These are phyloP conservation scores for Podila horticola DNA, from an alignment of 192 early-diverging fungal species.

Conservation along the genomic window DNA sequence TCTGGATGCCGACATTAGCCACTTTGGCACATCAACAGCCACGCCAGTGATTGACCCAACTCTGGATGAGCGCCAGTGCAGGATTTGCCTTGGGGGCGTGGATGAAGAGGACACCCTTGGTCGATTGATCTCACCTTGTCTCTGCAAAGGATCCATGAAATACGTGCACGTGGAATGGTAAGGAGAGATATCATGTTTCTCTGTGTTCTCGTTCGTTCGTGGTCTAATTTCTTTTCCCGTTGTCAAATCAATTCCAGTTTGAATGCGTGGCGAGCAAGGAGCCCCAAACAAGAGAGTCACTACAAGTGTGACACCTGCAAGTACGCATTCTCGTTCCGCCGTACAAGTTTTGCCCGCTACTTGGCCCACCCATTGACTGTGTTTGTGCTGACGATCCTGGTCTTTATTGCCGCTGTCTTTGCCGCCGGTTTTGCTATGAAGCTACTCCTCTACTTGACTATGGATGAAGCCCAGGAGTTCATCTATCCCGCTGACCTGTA, in stretches of 20 bases:
- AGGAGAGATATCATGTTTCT: not conserved
- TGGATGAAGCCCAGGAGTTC: slow-evolving; percentile 37
- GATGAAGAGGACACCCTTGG: slow-evolving; percentile 64
- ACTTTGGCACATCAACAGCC: not conserved
- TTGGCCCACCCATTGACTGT: slow-evolving; percentile 60
- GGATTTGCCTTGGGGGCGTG: slow-evolving; percentile 59
- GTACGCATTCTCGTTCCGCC: slow-evolving; percentile 63
- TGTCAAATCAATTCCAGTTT: slow-evolving; percentile 13
- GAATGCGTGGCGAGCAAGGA: slow-evolving; percentile 63
- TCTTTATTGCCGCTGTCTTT: slow-evolving; percentile 30
- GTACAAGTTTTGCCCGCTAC: slow-evolving; percentile 60
- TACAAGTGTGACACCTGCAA: slow-evolving; percentile 71
- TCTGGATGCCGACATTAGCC: slow-evolving; percentile 21
- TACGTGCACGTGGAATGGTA: slow-evolving; percentile 61
- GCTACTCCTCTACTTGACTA: slow-evolving; percentile 28
- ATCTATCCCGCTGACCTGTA: slow-evolving; percentile 32
- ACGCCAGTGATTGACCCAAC: slow-evolving; percentile 21
- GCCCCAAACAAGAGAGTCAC: slow-evolving; percentile 62
- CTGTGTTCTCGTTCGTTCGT: not conserved
- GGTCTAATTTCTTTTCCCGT: not conserved
- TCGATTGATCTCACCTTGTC: slow-evolving; percentile 62
- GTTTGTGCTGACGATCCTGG: slow-evolving; percentile 35
- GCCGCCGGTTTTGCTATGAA: slow-evolving; percentile 43
- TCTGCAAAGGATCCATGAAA: slow-evolving; percentile 71
- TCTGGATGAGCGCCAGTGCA: slow-evolving; percentile 60